Conservation (phyloP, 306 rosid genomes). For the Acacia melanoxylon region DNA sequence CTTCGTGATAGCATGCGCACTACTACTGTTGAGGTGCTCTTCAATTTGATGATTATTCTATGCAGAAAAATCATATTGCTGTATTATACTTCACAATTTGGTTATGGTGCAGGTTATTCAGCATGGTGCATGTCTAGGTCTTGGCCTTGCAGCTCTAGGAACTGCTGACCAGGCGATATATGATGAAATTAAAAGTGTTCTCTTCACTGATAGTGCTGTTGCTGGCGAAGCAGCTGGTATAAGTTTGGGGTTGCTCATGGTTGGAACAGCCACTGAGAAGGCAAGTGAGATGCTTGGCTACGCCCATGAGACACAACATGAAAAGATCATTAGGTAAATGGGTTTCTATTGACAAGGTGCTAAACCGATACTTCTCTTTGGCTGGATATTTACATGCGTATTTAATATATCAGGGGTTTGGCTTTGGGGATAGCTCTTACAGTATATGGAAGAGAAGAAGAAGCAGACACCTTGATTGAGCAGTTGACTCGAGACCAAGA, state of each 20-base stretch:
- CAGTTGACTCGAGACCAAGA: conserved; percentile 98
- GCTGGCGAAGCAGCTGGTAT: conserved; percentile 99
- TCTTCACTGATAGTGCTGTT: conserved; percentile 93
- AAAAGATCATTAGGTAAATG: conserved; percentile 80
- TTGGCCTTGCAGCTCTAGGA: conserved; percentile 92
- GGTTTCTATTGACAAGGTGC: conserved; percentile 14
- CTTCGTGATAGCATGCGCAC: conserved; percentile 90
- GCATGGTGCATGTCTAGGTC: conserved; percentile 99
- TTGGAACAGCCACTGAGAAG: conserved; percentile 97
- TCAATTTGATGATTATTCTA: conserved; percentile 12
- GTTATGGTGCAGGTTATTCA: conserved; percentile 74
- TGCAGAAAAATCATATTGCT: neutral
- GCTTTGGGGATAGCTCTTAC: conserved; percentile 96
- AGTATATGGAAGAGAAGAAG: conserved; percentile 97
- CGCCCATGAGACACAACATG: conserved; percentile 97
- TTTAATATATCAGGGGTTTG: conserved; percentile 66
- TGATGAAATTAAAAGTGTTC: conserved; percentile 83
- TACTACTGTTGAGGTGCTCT: conserved; percentile 90
- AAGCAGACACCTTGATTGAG: conserved; percentile 93
- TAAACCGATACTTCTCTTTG: conserved; percentile 17
- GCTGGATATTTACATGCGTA: conserved; percentile 18
- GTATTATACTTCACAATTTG: conserved; percentile 25
- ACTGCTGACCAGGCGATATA: conserved; percentile 93
- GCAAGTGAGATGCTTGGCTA: conserved; percentile 95
- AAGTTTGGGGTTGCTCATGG: conserved; percentile 98